phyloP scores from a whole-genome alignment of 2,329 filamentous ascomycete genomes.

The Fusarium sublunatum region DNA sequence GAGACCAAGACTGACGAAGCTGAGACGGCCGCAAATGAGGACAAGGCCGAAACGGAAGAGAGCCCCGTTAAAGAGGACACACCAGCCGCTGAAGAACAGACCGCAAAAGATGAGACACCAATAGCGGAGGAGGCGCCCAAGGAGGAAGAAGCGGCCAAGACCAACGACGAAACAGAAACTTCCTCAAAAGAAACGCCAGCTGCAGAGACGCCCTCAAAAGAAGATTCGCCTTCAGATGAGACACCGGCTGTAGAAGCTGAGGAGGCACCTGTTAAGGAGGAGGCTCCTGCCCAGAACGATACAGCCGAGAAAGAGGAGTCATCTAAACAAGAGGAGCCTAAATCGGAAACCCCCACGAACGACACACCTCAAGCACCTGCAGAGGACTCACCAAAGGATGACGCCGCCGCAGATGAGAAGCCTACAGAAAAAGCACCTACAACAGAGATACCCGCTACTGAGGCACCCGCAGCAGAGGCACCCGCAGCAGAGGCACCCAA shows the following conservation, averaged over 20 bases:
- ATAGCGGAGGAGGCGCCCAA: slow-evolving; percentile 8
- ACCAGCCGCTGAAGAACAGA: slow-evolving; percentile 11
- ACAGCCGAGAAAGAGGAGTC: slow-evolving; percentile 6
- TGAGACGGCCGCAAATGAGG: slow-evolving; percentile 25
- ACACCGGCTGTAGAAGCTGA: slow-evolving; percentile 9
- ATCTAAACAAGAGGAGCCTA: slow-evolving; percentile 8
- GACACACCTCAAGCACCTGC: slow-evolving; percentile 12
- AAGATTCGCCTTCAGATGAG: slow-evolving; percentile 14
- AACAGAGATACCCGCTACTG: slow-evolving; percentile 5
- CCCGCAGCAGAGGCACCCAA: background rate
- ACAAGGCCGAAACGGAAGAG: slow-evolving; percentile 20
- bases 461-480: background rate
- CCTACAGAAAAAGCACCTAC: background rate
- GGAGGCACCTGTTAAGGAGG: slow-evolving; percentile 12
- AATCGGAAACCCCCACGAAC: slow-evolving; percentile 14
- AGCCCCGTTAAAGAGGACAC: slow-evolving; percentile 13
- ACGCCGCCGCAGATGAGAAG: slow-evolving; percentile 7
- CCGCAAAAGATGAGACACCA: slow-evolving; percentile 16
- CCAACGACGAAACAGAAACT: slow-evolving; percentile 14
- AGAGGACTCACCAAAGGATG: slow-evolving; percentile 14
- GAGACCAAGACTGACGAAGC: slow-evolving; percentile 25
- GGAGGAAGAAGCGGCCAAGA: slow-evolving; percentile 14
- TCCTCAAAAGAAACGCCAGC: slow-evolving; percentile 21
- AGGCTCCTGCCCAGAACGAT: slow-evolving; percentile 8
- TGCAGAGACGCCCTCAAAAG: slow-evolving; percentile 11